Evolutionary conservation across 2,329 filamentous ascomycete genomes (phyloP).

Genomic region (Scytalidium sp.): DNA sequence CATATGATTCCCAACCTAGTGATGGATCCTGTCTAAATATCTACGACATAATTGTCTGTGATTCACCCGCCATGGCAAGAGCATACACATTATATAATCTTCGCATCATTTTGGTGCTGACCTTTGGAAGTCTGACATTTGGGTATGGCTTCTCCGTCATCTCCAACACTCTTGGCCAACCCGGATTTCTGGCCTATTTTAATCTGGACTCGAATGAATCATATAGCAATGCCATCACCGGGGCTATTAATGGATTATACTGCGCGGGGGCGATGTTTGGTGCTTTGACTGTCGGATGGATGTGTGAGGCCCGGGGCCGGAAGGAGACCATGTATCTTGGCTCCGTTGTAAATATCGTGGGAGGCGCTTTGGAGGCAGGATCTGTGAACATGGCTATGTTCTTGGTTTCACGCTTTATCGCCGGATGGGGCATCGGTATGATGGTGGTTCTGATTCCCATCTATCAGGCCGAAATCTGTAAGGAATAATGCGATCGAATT

Average conservation of each 20-base stretch:
- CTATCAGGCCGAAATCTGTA: background rate
- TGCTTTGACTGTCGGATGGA: background rate
- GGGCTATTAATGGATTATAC: background rate
- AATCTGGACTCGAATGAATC: background rate
- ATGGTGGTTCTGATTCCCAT: constrained; percentile 1
- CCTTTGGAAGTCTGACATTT: background rate
- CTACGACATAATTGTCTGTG: background rate
- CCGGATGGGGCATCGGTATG: constrained; percentile 1
- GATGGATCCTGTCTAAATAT: background rate
- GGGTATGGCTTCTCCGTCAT: constrained; percentile 1
- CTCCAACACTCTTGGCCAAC: constrained; percentile 1
- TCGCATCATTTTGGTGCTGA: constrained; percentile 1
- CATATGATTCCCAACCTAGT: background rate
- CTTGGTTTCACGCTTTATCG: background rate
- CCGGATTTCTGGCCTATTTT: background rate
- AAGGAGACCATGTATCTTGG: background rate
- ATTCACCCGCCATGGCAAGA: background rate
- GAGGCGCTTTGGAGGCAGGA: constrained; percentile 1
- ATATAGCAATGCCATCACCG: background rate
- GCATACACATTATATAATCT: background rate
- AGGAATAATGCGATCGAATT: background rate
- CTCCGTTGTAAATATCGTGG: background rate
- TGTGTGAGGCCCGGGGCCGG: constrained; percentile 2
- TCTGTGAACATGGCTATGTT: constrained; percentile 2
- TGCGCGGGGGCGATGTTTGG: background rate